phyloP scores from a whole-genome alignment of 2,329 filamentous ascomycete genomes.

The Penicillium sp. region DNA sequence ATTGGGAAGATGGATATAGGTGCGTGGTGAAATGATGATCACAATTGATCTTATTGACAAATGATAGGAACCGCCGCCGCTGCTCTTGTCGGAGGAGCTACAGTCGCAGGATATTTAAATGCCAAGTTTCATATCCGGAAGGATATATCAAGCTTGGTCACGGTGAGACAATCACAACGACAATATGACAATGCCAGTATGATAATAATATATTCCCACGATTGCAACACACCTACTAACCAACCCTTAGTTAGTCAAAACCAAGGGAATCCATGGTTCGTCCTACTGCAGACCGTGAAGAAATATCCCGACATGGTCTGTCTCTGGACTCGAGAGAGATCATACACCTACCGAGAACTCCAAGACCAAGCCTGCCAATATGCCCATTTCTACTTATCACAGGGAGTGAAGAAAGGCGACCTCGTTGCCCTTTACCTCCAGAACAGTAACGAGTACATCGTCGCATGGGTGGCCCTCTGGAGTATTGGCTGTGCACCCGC shows the following conservation, averaged over 20 bases:
- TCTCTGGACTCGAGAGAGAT: slow-evolving; percentile 66
- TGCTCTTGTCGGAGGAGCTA: slow-evolving; percentile 28
- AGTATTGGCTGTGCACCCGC: slow-evolving; percentile 68
- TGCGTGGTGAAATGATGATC: neutral
- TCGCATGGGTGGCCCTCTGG: slow-evolving; percentile 64
- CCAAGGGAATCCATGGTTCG: slow-evolving; percentile 63
- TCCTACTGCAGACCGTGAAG: slow-evolving; percentile 59
- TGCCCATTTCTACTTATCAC: slow-evolving; percentile 60
- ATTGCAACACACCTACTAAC: neutral
- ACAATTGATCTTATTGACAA: neutral
- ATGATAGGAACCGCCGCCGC: slow-evolving; percentile 27
- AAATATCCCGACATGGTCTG: slow-evolving; percentile 55
- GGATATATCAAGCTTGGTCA: slow-evolving; percentile 56
- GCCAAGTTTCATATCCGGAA: slow-evolving; percentile 67
- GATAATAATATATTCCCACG: neutral
- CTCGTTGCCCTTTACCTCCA: slow-evolving; percentile 66
- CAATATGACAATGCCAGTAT: slow-evolving; percentile 53
- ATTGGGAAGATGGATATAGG: slow-evolving; percentile 16
- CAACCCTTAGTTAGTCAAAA: slow-evolving; percentile 49
- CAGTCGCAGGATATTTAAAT: slow-evolving; percentile 48
- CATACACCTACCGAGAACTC: slow-evolving; percentile 60
- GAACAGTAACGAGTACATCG: slow-evolving; percentile 67
- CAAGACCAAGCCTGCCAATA: slow-evolving; percentile 60
- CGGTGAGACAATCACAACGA: slow-evolving; percentile 45
- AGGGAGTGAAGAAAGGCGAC: slow-evolving; percentile 60